Percentiles rank a stretch among this genome's conserved stretches.
Conservation (phyloP, 2,329 filamentous ascomycete genomes). For the Fonsecaea multimorphosa region DNA sequence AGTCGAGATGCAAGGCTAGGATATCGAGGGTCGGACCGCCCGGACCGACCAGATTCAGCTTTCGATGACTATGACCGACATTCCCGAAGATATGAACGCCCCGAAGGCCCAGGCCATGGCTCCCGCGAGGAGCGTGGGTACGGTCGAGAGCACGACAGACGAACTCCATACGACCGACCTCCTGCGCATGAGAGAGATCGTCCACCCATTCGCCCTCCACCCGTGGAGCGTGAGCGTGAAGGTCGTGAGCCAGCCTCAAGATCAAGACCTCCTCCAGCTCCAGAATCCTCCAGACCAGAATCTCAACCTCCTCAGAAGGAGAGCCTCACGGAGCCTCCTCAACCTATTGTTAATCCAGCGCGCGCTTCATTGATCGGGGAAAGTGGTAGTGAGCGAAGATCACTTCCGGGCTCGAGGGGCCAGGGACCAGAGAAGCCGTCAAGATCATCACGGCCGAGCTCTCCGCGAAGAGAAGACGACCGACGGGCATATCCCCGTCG, state of each 20-base stretch:
- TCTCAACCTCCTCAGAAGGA: slow-evolving; percentile 34
- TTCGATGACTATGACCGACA: slow-evolving; percentile 47
- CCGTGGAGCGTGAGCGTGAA: slow-evolving; percentile 40
- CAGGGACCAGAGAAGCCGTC: slow-evolving; percentile 30
- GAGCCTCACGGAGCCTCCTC: slow-evolving; percentile 32
- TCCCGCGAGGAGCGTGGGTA: slow-evolving; percentile 36
- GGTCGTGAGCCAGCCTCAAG: slow-evolving; percentile 38
- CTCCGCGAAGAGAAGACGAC: slow-evolving; percentile 39
- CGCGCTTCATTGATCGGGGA: slow-evolving; percentile 42
- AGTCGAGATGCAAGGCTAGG: slow-evolving; percentile 45
- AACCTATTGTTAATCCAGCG: slow-evolving; percentile 39
- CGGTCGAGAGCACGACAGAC: slow-evolving; percentile 35
- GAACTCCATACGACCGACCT: slow-evolving; percentile 31
- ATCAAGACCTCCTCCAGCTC: slow-evolving; percentile 33
- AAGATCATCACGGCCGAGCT: slow-evolving; percentile 35
- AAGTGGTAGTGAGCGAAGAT: slow-evolving; percentile 31
- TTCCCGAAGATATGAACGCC: slow-evolving; percentile 46
- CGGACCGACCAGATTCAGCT: slow-evolving; percentile 43
- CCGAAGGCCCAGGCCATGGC: slow-evolving; percentile 39
- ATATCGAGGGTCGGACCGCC: slow-evolving; percentile 45
- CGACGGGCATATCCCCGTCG: slow-evolving; percentile 31
- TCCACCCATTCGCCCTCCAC: slow-evolving; percentile 37
- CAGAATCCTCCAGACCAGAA: slow-evolving; percentile 19
- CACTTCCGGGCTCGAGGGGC: slow-evolving; percentile 22
- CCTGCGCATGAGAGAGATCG: slow-evolving; percentile 33